Evolutionary conservation across 1,284 basidiomycete genomes (phyloP), one percentile per base, ranked within the genome.

Genomic region (Lentinula novae-zelandiae): DNA sequence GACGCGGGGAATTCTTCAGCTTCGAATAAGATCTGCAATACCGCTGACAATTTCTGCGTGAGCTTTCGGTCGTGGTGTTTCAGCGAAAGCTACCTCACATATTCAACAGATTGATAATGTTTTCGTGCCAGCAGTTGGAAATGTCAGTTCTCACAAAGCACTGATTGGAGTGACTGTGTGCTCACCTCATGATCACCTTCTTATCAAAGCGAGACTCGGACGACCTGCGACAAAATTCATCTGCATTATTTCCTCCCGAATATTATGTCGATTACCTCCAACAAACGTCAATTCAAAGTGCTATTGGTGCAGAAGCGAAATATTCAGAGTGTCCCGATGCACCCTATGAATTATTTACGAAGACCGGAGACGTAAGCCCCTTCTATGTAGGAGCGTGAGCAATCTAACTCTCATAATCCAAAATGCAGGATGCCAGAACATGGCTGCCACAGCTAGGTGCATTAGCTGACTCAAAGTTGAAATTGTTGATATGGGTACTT

Each of bases 401-500:
- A 9, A 12, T 38, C 36, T 38, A 38, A 12, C 36, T 10, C 36
- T 38, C 36, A 38, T 6, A 12, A 20, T 12, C 31, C 1, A 51
- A 33, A 39, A 33, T 52, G 6, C 49, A 84, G 82, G 81, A 82
- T 63, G 84, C 83, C 33, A 73, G 85, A 62, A 80, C 82, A 0
- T 76, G 75, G 58, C 73, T 87, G 2, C 82, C 83, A 1, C 72
- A 82, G 65, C 76, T 87, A 12, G 78, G 77, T 5, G 72, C 71
- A 1, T 69, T 88, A 5, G 84, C 74, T 0, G 74, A 86, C 66
- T 82, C 82, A 20, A 68, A 76, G n/a, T 67, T 86, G 58, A 84
- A 81, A 69, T 78, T 82, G 27, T 73, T 87, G 7, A 81, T 86
- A 49, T 86, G 85, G 85, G 85, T 84, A 67, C 31, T 77, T 62